Base-by-base conservation (phyloP, 805 yeast species). In the Metschnikowia lunata region DNA sequence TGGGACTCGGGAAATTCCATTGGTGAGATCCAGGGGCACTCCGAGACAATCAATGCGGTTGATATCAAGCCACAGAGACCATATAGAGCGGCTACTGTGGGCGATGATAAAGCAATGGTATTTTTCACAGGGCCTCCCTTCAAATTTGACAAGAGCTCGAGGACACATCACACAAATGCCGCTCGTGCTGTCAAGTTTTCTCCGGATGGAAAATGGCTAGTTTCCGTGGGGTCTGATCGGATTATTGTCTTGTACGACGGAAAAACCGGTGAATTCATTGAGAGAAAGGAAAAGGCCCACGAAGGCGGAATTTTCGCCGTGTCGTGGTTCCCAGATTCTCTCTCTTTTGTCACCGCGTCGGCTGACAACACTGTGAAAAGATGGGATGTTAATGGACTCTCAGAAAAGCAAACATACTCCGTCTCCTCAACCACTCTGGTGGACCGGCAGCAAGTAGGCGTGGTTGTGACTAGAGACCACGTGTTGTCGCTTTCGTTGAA, bases 1-100 rank as follows among this genome's bases (percentile, higher is more conserved):
- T 85, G 85, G 78, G 99, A 93, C 60, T 78, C 96, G 1, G 99
- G 99, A 48, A 93, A 93, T 65, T 80, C 97, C n/a, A 82, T 93
- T 36, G 99, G 99, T 43, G 98, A 93, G 60, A 83, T 91, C 56
- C 82, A 89, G 39, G 99, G 99, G 23, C 99, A 93, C 61, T 76
- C 91, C 13, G 82, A 88, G 26, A 79, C 78, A 37, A 80, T 91
- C 59, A 88, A 86, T 58, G 88, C 93, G 0, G 96, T 89, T 15
- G 80, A 85, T 45, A 83, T 91, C 52, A 83, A 85, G 58, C 88
- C 90, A 15, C 79, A 76, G 50, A 79, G 99, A 64, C 99, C 99
- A 8, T 88, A 85, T 69, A 74, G 96, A 45, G 96, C 96, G 0
- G 95, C 85, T 6, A 89, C 98, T 2, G 97, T 85, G 8, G 79